Evolutionary conservation across 192 early-diverging fungal species (phyloP), one percentile per base, ranked within the genome.

Genomic region (Helicostylum pulchrum): DNA sequence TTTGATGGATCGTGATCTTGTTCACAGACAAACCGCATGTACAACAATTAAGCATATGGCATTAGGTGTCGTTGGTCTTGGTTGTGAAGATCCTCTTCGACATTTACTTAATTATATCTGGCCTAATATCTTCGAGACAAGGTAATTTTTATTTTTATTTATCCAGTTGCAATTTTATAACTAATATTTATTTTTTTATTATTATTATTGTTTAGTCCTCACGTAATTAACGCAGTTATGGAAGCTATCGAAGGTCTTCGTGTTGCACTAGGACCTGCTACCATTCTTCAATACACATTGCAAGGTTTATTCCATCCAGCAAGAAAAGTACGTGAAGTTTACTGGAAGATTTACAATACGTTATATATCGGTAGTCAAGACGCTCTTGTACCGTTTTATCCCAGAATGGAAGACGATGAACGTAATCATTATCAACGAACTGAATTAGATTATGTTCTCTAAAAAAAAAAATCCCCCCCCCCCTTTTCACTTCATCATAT

Each of bases 321-420:
- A 2, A 70, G 95, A 8, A 87, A 92, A 58, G 95, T 98, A 6
- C 83, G 97, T 15, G 94, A 98, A 72, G 88, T 98, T 15, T 99
- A 99, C 74, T 99, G 97, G 97, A 96, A 91, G 66, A 92, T 99
- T 66, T 99, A 94, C 80, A 99, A 99, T 76, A 90, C 90, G 69
- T 70, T 96, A 68, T 98, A 97, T 64, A 91, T 99, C 64, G 89
- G 85, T 4, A 77, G 84, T 26, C 96, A 98, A 76, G 95, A 95
- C 53, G 88, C 90, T 7, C 73, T 98, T 50, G 93, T 97, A 23
- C 87, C 95, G 3, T 97, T 80, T 60, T 99, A 97, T 63, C 96
- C 97, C 12, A 73, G 90, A 20, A 86, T 98, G 42, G 95, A 97
- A 61, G 82, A 91, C 69, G 88, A 92, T 61, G 82, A 75, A 7